Base-by-base conservation (phyloP, 2,329 filamentous ascomycete genomes). In the Septoria petroselini region DNA sequence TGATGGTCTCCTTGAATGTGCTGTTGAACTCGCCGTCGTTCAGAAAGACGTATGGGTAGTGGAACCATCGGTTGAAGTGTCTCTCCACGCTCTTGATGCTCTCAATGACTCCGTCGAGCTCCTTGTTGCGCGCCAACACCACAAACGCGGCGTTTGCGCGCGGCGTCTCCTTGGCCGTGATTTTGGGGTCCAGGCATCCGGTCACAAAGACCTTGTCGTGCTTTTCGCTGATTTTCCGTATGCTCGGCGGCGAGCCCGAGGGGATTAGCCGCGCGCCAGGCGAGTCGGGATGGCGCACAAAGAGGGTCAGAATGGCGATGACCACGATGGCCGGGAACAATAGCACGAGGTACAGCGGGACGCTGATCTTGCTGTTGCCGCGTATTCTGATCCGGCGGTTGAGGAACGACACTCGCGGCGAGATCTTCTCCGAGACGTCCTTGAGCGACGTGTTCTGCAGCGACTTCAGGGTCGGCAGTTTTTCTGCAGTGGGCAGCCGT, bases 31-130 rank as follows among this genome's bases (percentile, higher is more conserved):
- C 91, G 57, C 86, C 93, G 65, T 98, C 91, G 72, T 98, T 98
- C 61, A 98, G 76, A 71, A 98, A 97, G 61, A 97, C 91, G 68
- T 97, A 98, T 19, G 93, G 93, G 70, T 98, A 98, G 71, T 97
- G 83, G 70, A 90, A 98, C 91, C 91, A 98, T 60, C 91, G 83
- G 73, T 98, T 98, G 81, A 98, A 98, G 72, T 98, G 93, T 62
- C 93, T 82, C 75, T 98, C 93, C 60, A 98, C 91, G 35, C 91
- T 97, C 75, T 96, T 96, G 70, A 98, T 81, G 7, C 93, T 97
- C 71, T 97, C 89, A 58, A 98, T 82, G 31, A 98, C 93, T 53
- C 93, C 93, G 0, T 95, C 91, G 58, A 98, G 71, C 73, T 98
- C 93, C 76, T 95, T 94, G 69, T 98, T 97, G 62, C 93, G 79